A percentile compares a stretch with the other conserved stretches of the same genome.
phyloP scores from a whole-genome alignment of 2,329 filamentous ascomycete species.

The Alternaria sp. region DNA sequence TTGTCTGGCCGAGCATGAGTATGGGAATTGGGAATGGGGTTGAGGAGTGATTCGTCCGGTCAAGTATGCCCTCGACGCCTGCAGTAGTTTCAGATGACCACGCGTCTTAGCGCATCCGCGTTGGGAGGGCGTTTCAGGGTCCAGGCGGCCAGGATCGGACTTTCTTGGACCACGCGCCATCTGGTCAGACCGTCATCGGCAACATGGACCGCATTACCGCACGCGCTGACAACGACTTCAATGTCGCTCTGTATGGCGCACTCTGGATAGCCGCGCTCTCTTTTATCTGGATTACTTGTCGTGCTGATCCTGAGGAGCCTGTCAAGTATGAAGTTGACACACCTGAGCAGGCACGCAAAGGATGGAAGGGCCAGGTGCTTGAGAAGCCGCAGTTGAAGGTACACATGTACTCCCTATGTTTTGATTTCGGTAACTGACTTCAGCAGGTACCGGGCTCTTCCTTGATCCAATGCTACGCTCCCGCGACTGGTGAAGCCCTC shows the following conservation, averaged over 20 bases:
- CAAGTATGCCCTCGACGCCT: background rate
- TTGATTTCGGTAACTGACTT: slow-evolving; percentile 7
- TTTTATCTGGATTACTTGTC: slow-evolving; percentile 34
- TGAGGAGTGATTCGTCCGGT: slow-evolving; percentile 5
- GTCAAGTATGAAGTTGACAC: slow-evolving; percentile 66
- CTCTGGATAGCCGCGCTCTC: slow-evolving; percentile 31
- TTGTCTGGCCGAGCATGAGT: background rate
- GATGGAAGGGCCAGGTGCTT: slow-evolving; percentile 63
- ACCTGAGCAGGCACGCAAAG: slow-evolving; percentile 64
- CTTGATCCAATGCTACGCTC: slow-evolving; percentile 83
- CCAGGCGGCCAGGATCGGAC: slow-evolving; percentile 2
- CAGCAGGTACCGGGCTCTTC: slow-evolving; percentile 64
- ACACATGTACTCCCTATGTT: background rate
- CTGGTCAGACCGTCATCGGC: slow-evolving; percentile 5
- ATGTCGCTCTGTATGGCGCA: slow-evolving; percentile 21
- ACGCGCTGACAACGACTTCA: slow-evolving; percentile 32
- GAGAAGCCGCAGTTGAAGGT: slow-evolving; percentile 68
- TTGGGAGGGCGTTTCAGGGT: slow-evolving; percentile 5
- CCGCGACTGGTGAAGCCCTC: slow-evolving; percentile 85
- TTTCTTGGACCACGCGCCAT: slow-evolving; percentile 7
- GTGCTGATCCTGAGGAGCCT: slow-evolving; percentile 47
- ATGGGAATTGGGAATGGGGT: background rate
- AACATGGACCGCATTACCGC: slow-evolving; percentile 35
- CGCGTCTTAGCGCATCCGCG: slow-evolving; percentile 17
- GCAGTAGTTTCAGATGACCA: slow-evolving; percentile 19